Base-by-base conservation (phyloP, 2,329 filamentous ascomycete species). In the Aspergillus ruber region DNA sequence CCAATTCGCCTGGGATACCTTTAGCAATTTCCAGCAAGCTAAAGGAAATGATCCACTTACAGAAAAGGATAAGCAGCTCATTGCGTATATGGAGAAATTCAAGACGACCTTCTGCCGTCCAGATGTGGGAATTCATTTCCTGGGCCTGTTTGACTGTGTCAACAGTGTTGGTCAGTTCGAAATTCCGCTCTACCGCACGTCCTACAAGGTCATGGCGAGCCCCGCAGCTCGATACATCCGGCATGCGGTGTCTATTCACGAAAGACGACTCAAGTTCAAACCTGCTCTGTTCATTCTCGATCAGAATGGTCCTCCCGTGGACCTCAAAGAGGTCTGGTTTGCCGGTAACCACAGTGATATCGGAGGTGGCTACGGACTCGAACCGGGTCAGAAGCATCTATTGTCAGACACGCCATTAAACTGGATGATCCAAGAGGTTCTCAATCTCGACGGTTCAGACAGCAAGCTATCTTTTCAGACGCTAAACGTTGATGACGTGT, bases 121-220 rank as follows among this genome's bases (percentile, higher is more conserved):
- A 15, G 70, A 73, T 40, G 73, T 77, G 43, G 48, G 52, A 40
- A 70, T 79, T 6, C 74, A 75, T 57, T 79, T 80, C 59, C 72
- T 80, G n/a, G 77, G 77, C 1, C 67, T 79, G 38, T 80, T 76
- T 65, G 77, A 80, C 54, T 76, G 73, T 49, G 77, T 80, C 38
- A 77, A 75, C 56, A 76, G 72, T 3, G 75, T 79, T 27, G 20
- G 20, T 12, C 40, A 25, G 21, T 25, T 42, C 23, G 40, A 42
- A 42, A 42, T 42, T 7, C 40, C 20, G 6, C 23, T 23, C 12
- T 25, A 18, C 12, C 6, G 73, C 21, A 70, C 72, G 49, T 57
- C 57, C 20, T 60, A 59, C 35, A 53, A 52, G 17, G 60, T 71
- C 64, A 46, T 62, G 67, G 20, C 66, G 61, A n/a, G 58, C 67